These are phyloP conservation scores for Aureobasidium pullulans DNA, from an alignment of 2,329 filamentous ascomycete genomes.

Conservation along the genomic window DNA sequence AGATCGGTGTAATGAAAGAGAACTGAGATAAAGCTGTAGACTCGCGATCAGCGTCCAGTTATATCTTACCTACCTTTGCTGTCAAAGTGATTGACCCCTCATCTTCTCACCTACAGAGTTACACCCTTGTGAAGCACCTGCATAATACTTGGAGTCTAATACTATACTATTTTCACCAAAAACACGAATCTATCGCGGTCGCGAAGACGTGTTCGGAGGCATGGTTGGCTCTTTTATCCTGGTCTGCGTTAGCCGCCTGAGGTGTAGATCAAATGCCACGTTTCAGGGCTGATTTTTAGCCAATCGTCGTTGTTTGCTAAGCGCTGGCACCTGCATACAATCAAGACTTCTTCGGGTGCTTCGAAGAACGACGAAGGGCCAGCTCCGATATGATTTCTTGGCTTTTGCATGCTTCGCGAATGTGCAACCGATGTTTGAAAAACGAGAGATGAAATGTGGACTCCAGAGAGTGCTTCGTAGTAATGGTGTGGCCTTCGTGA, in stretches of 20 bases:
- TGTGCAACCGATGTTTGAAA: too few species aligned
- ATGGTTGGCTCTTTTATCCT: conserved; percentile 1
- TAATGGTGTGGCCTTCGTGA: too few species aligned
- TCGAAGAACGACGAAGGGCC: too few species aligned
- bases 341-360: not conserved
- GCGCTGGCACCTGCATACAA: not conserved
- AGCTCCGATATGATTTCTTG: too few species aligned
- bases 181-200: conserved; percentile 27
- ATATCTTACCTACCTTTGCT: not conserved
- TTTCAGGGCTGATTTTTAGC: not conserved
- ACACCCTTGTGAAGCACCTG: not conserved
- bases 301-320: not conserved
- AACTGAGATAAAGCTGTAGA: not conserved
- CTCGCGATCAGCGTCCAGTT: not conserved
- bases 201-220: not conserved
- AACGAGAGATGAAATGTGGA: too few species aligned
- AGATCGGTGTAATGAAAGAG: not conserved
- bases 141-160: not conserved
- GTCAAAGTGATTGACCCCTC: conserved; percentile 17
- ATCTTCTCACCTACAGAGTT: conserved; percentile 3
- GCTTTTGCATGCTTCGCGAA: too few species aligned
- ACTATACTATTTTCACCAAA: conserved; percentile 2
- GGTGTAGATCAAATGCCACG: not conserved
- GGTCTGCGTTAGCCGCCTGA: not conserved
- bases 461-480: too few species aligned